Evolutionary conservation across 208 protist genomes (phyloP), one percentile per base, ranked within the genome.

Genomic region (Herpetomonas samuelpessoai): DNA sequence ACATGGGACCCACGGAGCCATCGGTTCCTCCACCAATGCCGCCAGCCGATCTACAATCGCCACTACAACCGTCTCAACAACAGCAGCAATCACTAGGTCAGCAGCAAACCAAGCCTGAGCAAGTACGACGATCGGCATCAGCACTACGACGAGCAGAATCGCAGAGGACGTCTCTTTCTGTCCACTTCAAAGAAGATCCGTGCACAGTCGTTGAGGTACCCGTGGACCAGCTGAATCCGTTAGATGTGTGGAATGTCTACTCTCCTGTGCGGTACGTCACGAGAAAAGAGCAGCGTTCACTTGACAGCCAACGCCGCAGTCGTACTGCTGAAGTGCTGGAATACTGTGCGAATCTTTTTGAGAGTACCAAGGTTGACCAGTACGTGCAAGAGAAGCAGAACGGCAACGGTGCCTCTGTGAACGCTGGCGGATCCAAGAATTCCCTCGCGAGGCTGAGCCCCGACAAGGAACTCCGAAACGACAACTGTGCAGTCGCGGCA

Each of bases 191-290:
- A 41, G 35, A 41, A 6, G 35, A 41, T 14, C 35, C 35, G 14
- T 41, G 35, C 35, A 41, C 35, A 6, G 14, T 41, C 35, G 57
- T 68, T 4, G 57, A 51, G 9, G 61, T 85, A 3, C 68, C 74
- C 2, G 35, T 22, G 25, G 79, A 86, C 41, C 75, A 86, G 59
- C 62, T 73, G n/a, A 62, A 63, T 7, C 68, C 79, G 4, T 49
- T 65, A 0, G 67, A 79, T 29, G 62, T 86, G 3, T 81, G 74
- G 68, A 81, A 69, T 25, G 62, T 82, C 3, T 86, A 86, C 41
- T 81, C 79, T 6, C 74, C 77, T 18, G 71, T 79, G 19, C 30
- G 46, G 18, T 86, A 86, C 62, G 56, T 62, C 25, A 71, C 62
- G 1, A 66, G 65, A 21, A 77, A 70, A 53, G 71, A 81, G 30